A percentile compares a stretch with the other conserved stretches of the same genome.
These are phyloP conservation scores for Ciborinia camelliae DNA, from an alignment of 2,329 filamentous ascomycete species.

Conservation along the genomic window DNA sequence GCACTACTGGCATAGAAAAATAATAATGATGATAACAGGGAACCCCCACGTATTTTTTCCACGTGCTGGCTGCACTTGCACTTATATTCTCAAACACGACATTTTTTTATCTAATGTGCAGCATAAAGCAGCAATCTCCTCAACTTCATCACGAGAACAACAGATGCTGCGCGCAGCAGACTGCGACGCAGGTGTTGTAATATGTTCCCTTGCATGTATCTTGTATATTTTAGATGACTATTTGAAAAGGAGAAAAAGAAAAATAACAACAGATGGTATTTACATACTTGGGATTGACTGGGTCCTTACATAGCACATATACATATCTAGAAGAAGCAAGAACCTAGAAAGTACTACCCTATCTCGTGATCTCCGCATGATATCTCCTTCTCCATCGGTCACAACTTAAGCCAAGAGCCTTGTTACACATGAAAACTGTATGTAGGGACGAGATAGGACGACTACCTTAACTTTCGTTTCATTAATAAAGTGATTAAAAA, in stretches of 20 bases:
- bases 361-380: slow-evolving; percentile 20
- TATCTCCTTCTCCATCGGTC: slow-evolving; percentile 4
- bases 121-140: slow-evolving; percentile 17
- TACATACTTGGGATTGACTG: not conserved
- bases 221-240: no score
- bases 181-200: not conserved
- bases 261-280: not conserved
- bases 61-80: not conserved
- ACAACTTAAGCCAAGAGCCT: slow-evolving; percentile 7
- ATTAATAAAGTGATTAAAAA: not conserved
- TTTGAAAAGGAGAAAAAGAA: not conserved
- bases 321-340: not conserved
- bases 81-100: not conserved
- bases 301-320: not conserved
- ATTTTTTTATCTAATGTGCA: not conserved
- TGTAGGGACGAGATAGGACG: not conserved
- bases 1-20: not conserved
- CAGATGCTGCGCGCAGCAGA: slow-evolving; percentile 19
- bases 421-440: not conserved
- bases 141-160: slow-evolving; percentile 18
- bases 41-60: slow-evolving; percentile 3
- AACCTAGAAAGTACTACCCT: not conserved
- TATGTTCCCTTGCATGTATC: slow-evolving; percentile 5
- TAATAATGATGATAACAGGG: not conserved
- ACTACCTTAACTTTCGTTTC: not conserved